Base-by-base conservation (phyloP, 2,329 filamentous ascomycete species). In the Cryphonectria nitschkei region DNA sequence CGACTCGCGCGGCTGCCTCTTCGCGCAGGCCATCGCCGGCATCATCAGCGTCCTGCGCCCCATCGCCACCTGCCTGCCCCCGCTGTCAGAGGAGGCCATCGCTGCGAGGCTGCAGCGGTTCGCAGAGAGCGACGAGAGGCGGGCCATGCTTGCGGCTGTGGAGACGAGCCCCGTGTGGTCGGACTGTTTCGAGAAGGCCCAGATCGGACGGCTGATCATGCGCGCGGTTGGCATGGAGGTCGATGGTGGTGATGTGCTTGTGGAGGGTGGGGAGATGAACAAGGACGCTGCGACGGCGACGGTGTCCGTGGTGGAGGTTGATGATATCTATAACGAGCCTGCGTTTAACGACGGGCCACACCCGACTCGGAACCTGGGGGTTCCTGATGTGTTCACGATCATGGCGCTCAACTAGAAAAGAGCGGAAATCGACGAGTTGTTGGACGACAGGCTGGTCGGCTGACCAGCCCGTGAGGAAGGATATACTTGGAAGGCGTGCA, bases 331-430 rank as follows among this genome's bases (percentile, higher is more conserved):
- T 29, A 74, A 75, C 19, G 61, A 68, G 56, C 34, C 73, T 58
- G 75, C 76, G 68, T 76, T 76, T 6, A 77, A 76, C 41, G 76
- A 78, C 34, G 69, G 66, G 71, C 74, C 79, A 46, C 72, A 70
- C 46, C 76, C 76, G 16, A 77, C 78, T 62, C 76, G 78, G 70
- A 80, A 80, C 52, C 81, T 81, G 75, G 81, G 80, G 0, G 60
- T 80, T 69, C 80, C 80, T 0, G 78, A 80, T 75, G 80, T 80
- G 0, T 80, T 82, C 68, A 78, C 76, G 14, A 81, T 82, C 68
- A 78, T 82, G 77, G 75, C 78, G 0, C 41, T 82, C 65, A 82
- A 82, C 74, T 82, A 75, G 68, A 56, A 11, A 75, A 69, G 46
- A 9, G 26, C 37, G 29, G 19, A 4, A 8, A 50, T 58, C 22